These are phyloP conservation scores for Nannizziopsis arthrosporioides DNA, from an alignment of 2,329 filamentous ascomycete genomes.

Conservation along the genomic window DNA sequence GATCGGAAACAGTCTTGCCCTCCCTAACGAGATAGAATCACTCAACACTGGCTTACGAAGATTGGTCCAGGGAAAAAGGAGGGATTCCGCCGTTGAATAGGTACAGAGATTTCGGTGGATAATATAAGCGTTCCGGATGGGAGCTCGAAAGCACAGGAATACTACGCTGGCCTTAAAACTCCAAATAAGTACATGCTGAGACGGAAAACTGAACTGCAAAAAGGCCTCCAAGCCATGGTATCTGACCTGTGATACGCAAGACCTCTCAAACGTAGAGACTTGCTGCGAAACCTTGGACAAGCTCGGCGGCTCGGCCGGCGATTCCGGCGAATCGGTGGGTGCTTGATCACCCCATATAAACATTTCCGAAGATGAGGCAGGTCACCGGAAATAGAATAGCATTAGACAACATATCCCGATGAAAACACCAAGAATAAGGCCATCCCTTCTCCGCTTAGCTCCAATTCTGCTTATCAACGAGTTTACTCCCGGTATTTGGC, in stretches of 20 bases:
- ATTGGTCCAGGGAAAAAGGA: conserved; percentile 30
- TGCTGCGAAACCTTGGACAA: too few relatives aligned
- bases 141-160: too few relatives aligned
- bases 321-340: too few relatives aligned
- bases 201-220: too few relatives aligned
- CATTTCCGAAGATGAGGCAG: neutral
- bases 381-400: conserved; percentile 64
- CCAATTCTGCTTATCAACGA: conserved; percentile 84
- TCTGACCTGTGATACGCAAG: too few relatives aligned
- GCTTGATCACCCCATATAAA: too few relatives aligned
- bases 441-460: conserved; percentile 86
- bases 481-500: conserved; percentile 87
- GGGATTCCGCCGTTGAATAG: conserved; percentile 8
- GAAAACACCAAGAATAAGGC: conserved; percentile 81
- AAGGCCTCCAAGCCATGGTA: too few relatives aligned
- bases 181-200: too few relatives aligned
- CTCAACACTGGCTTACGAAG: conserved; percentile 34
- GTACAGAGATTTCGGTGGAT: neutral
- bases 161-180: too few relatives aligned
- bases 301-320: too few relatives aligned
- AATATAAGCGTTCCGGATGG: too few relatives aligned
- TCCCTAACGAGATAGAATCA: conserved; percentile 31
- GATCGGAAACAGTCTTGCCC: conserved; percentile 59
- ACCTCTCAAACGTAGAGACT: too few relatives aligned
- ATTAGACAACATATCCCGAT: conserved; percentile 85